Base-by-base conservation (phyloP, 805 yeast genomes). In the Kluyveromyces siamensis region DNA sequence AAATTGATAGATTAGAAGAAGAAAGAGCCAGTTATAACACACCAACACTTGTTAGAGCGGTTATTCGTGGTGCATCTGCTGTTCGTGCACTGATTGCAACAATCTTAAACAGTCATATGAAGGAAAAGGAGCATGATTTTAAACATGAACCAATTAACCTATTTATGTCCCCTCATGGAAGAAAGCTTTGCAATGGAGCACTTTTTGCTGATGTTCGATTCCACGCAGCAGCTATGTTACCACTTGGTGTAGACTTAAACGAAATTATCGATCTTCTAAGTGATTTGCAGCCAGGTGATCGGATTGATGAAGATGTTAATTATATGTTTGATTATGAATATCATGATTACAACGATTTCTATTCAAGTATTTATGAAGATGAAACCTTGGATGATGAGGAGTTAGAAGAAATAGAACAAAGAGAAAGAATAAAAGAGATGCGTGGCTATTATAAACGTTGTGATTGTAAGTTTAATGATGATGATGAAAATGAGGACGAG, bases 81-180 rank as follows among this genome's bases (percentile, higher is more conserved):
- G 66, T 84, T 27, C 63, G 95, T 35, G 74, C 79, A 35, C 77
- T 81, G 0, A 59, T 81, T 8, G 86, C 88, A 0, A 70, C 82
- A 49, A 71, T 82, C 8, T 59, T 85, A 47, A 83, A 83, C 57
- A 74, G 72, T n/a, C 63, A 75, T 48, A 62, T 70, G 18, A 66
- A 62, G 0, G 56, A 55, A 17, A 61, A 77, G 47, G 57, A 57
- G 17, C 83, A 80, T 56, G 93, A 84, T 59, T 66, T 81, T 25
- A 66, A 72, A 47, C 81, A 79, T 55, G 80, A 80, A 55, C 72
- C 86, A 9, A 68, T 84, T 21, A 62, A 75, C 37, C 73, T 79
- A 47, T 84, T 81, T 58, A 72, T 80, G 71, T 79, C 82, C 18
- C 89, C 90, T 2, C 75, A 79, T 65, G 85, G 83, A 1, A 69